phyloP scores from a whole-genome alignment of 495 filamentous ascomycete genomes.

The Cenococcum geophilum region DNA sequence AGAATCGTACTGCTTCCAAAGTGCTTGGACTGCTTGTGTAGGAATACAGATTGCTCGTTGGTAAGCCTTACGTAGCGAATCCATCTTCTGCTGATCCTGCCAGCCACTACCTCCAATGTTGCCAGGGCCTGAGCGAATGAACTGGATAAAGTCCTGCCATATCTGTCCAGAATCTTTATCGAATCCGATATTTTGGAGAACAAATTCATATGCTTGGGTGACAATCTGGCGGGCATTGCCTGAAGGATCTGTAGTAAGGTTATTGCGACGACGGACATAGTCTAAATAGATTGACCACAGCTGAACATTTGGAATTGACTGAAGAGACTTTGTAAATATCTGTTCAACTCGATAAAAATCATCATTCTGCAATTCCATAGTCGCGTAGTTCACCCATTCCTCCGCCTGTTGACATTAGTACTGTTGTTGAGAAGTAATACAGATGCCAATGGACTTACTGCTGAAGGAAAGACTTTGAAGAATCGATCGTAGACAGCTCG shows the following conservation, averaged over 20 bases:
- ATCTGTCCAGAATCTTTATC: slow-evolving; percentile 87
- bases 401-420: slow-evolving; percentile 58
- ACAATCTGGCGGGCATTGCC: slow-evolving; percentile 70
- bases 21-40: slow-evolving; percentile 64
- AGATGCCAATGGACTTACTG: slow-evolving; percentile 56
- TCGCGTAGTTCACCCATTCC: slow-evolving; percentile 76
- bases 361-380: slow-evolving; percentile 80
- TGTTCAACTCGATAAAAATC: slow-evolving; percentile 69
- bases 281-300: slow-evolving; percentile 93
- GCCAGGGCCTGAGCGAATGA: slow-evolving; percentile 80
- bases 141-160: slow-evolving; percentile 90
- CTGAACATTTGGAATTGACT: slow-evolving; percentile 67
- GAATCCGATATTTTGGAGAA: slow-evolving; percentile 79
- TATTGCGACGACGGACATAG: slow-evolving; percentile 86
- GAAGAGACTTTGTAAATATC: slow-evolving; percentile 70
- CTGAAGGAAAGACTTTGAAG: slow-evolving; percentile 76
- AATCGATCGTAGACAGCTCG: slow-evolving; percentile 80
- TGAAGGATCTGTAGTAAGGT: slow-evolving; percentile 70
- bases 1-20: slow-evolving; percentile 96
- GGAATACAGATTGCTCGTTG: slow-evolving; percentile 82
- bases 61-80: slow-evolving; percentile 80
- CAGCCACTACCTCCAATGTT: slow-evolving; percentile 75
- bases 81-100: slow-evolving; percentile 98
- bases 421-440: slow-evolving; percentile 12
- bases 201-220: slow-evolving; percentile 80